Evolutionary conservation across 1,284 basidiomycete genomes (phyloP).

Genomic region (Cryptococcus sp.): DNA sequence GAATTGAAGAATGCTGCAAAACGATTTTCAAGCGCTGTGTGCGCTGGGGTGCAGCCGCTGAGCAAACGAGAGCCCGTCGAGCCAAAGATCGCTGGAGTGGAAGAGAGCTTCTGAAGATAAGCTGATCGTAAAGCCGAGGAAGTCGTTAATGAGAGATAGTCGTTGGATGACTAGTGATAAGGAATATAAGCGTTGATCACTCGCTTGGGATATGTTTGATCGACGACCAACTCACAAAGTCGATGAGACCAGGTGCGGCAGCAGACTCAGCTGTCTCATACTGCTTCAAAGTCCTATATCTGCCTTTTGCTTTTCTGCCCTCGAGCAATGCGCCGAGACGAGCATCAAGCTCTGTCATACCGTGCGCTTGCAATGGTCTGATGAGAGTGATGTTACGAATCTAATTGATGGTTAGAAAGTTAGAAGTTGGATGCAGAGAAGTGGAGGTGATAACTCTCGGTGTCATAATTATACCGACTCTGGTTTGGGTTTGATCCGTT

Average conservation of each 20-base stretch:
- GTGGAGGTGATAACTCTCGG: background rate
- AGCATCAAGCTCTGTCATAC: constrained; percentile 33
- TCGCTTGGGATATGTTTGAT: background rate
- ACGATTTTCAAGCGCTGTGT: constrained; percentile 68
- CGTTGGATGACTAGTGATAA: constrained; percentile 61
- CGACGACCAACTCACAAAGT: constrained; percentile 42
- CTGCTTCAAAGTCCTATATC: constrained; percentile 42
- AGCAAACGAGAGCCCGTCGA: constrained; percentile 87
- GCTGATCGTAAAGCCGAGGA: constrained; percentile 61
- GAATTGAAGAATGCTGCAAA: constrained; percentile 66
- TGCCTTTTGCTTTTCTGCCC: constrained; percentile 34
- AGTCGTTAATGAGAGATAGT: constrained; percentile 83
- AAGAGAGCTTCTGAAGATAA: constrained; percentile 63
- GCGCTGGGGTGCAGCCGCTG: constrained; percentile 71
- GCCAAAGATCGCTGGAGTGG: constrained; percentile 69
- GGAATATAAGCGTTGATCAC: background rate
- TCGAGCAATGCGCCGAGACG: constrained; percentile 30
- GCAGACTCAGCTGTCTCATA: constrained; percentile 27
- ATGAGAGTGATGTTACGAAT: background rate
- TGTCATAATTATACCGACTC: background rate
- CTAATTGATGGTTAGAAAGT: background rate
- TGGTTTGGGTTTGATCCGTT: too few relatives aligned
- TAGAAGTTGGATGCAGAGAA: background rate
- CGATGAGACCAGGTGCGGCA: constrained; percentile 24
- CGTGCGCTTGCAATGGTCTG: background rate